Evolutionary conservation across 2,329 filamentous ascomycete genomes (phyloP).

Genomic region (Ophiostoma sp.): DNA sequence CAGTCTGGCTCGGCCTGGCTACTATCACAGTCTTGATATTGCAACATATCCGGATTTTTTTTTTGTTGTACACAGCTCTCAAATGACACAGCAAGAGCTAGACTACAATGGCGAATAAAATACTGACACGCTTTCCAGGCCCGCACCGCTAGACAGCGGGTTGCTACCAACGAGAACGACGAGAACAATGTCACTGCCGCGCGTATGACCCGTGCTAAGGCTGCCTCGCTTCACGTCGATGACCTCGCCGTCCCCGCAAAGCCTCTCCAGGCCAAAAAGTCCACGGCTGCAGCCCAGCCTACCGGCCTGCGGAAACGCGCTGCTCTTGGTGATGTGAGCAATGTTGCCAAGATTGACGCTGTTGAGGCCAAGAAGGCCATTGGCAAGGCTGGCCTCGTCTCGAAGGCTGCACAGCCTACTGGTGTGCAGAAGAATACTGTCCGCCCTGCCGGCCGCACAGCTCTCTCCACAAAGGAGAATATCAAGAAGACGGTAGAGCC

Average conservation of each 20-base stretch:
- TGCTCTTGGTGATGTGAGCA: slow-evolving; percentile 90
- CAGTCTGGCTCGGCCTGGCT: background rate
- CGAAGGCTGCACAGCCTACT: slow-evolving; percentile 76
- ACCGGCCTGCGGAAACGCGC: slow-evolving; percentile 61
- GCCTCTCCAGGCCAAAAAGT: slow-evolving; percentile 45
- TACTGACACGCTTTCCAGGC: slow-evolving; percentile 29
- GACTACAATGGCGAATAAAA: background rate
- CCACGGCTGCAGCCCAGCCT: slow-evolving; percentile 38
- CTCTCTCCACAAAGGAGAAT: slow-evolving; percentile 41
- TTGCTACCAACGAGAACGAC: slow-evolving; percentile 86
- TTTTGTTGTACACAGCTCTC: background rate
- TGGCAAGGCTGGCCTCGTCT: slow-evolving; percentile 63
- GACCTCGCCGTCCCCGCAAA: slow-evolving; percentile 55
- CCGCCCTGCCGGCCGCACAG: slow-evolving; percentile 52
- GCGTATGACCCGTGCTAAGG: slow-evolving; percentile 89
- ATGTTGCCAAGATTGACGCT: slow-evolving; percentile 73
- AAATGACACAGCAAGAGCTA: too few species aligned
- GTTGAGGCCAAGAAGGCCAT: slow-evolving; percentile 69
- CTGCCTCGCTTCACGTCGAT: slow-evolving; percentile 64
- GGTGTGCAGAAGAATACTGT: slow-evolving; percentile 75
- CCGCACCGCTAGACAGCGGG: slow-evolving; percentile 67
- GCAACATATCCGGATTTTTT: background rate
- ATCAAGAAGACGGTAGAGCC: slow-evolving; percentile 59
- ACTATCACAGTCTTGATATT: background rate
- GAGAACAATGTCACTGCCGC: slow-evolving; percentile 73